Evolutionary conservation across 208 protist genomes (phyloP).

Genomic region (Acanthamoeba culbertsoni): DNA sequence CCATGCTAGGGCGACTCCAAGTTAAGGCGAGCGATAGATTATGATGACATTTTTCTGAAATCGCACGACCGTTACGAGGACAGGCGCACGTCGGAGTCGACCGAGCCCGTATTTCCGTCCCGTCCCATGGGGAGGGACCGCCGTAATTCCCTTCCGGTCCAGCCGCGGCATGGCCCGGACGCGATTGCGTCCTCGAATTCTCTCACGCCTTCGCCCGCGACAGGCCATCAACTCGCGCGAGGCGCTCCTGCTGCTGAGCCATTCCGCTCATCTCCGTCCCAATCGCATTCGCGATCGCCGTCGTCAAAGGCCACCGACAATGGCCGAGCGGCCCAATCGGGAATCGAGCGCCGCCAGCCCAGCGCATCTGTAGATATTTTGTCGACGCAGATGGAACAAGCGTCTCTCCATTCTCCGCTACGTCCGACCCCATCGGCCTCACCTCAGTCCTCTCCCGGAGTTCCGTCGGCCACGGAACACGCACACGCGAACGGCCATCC

Average conservation of each 20-base stretch:
- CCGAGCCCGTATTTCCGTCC: neutral
- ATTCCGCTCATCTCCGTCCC: neutral
- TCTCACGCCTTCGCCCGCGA: no score
- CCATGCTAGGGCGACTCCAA: no score
- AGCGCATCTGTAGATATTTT: neutral
- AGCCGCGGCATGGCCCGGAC: no score
- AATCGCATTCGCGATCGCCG: neutral
- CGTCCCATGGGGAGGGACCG: neutral
- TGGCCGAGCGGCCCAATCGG: no score
- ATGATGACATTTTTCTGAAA: slow-evolving; percentile 5
- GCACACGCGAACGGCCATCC: no score
- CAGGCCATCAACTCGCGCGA: neutral
- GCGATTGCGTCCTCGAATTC: no score
- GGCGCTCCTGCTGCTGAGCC: no score
- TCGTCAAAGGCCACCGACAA: no score
- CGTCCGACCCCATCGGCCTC: neutral
- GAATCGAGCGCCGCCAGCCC: neutral
- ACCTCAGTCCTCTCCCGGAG: neutral
- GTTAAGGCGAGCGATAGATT: neutral
- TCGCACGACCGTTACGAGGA: neutral
- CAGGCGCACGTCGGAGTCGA: neutral
- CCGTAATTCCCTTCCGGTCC: neutral
- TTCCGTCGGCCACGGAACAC: no score
- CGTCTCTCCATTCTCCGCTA: neutral
- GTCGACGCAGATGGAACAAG: neutral